phyloP scores from a whole-genome alignment of 2,329 filamentous ascomycete genomes.

The Albifimbria verrucaria region DNA sequence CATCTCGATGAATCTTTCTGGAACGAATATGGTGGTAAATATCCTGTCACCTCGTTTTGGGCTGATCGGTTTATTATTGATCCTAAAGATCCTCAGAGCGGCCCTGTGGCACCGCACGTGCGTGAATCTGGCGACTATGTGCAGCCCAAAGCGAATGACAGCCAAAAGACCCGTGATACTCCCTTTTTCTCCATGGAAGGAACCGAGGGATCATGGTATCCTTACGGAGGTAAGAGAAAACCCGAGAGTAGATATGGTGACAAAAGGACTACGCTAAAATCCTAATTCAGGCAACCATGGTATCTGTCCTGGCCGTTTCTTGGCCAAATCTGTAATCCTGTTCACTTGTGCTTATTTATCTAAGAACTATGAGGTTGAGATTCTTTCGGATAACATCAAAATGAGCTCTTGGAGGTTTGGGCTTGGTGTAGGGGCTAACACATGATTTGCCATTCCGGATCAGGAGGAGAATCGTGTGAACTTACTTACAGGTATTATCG shows the following conservation, averaged over 20 bases:
- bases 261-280: not conserved
- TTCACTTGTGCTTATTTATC: not conserved
- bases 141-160: not conserved
- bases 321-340: not conserved
- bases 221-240: not conserved
- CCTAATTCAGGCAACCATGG: not conserved
- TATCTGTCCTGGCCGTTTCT: not conserved
- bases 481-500: no score
- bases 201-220: not conserved
- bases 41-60: not conserved
- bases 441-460: not conserved
- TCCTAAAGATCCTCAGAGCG: not conserved
- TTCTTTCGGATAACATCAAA: not conserved
- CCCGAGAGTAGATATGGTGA: not conserved
- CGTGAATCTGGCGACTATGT: not conserved
- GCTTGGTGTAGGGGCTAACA: not conserved
- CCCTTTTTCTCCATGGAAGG: not conserved
- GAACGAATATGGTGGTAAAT: not conserved
- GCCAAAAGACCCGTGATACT: not conserved
- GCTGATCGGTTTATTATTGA: not conserved
- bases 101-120: not conserved
- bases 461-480: not conserved
- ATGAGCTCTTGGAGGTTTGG: not conserved
- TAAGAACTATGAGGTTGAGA: constrained; percentile 1
- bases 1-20: not conserved